Evolutionary conservation across 306 rosid species (phyloP).

Genomic region (Cajanus cajan): DNA sequence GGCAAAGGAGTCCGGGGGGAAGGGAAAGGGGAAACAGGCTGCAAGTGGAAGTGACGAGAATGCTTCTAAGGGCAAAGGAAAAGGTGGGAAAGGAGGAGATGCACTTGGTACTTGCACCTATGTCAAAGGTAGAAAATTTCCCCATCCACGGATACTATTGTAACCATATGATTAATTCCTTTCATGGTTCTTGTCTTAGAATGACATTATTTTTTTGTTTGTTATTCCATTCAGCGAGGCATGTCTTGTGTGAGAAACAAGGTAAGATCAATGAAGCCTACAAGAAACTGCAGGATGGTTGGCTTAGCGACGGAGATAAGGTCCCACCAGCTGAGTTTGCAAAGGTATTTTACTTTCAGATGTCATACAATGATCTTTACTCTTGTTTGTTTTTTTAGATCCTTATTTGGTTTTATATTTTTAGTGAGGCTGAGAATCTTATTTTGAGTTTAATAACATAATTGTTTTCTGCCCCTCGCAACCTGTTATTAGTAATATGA

Average conservation of each 20-base stretch:
- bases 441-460: background rate
- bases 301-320: constrained; percentile 90
- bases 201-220: background rate
- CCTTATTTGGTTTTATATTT: background rate
- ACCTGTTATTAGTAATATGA: background rate
- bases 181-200: background rate
- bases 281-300: constrained; percentile 95
- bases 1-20: constrained; percentile 61
- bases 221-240: constrained; percentile 64
- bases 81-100: constrained; percentile 72
- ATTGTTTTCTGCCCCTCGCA: background rate
- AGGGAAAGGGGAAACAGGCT: constrained; percentile 89
- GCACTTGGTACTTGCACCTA: constrained; percentile 98
- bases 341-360: constrained; percentile 51
- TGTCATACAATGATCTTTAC: background rate
- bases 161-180: background rate
- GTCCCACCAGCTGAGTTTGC: constrained; percentile 97
- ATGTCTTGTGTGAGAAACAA: constrained; percentile 88
- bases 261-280: constrained; percentile 95
- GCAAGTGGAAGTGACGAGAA: constrained; percentile 71
- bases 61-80: constrained; percentile 86
- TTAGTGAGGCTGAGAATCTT: background rate
- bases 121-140: constrained; percentile 62
- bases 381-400: background rate
- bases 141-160: background rate